A percentile compares a stretch with the other conserved stretches of the same genome.
Conservation (phyloP, 306 rosid species). For the Erythrophleum fordii region DNA sequence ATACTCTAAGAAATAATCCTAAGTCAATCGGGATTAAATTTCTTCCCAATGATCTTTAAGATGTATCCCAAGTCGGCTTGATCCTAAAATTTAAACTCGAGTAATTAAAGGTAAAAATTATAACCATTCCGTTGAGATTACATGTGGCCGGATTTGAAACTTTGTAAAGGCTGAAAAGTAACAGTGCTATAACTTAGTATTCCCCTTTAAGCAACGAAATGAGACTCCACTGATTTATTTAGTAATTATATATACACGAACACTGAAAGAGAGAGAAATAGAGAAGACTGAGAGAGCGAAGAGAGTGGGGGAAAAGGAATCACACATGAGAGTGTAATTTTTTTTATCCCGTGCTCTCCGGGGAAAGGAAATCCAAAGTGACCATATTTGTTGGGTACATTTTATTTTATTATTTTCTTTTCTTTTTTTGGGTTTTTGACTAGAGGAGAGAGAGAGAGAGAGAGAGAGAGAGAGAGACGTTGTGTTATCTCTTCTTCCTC, state of each 20-base stretch:
- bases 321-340: slow-evolving; percentile 60
- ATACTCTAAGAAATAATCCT: no score
- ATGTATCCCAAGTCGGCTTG: no score
- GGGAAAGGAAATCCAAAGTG: slow-evolving; percentile 56
- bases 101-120: no score
- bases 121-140: background rate
- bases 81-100: no score
- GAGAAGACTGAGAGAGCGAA: slow-evolving; percentile 48
- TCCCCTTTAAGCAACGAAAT: slow-evolving; percentile 49
- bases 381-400: slow-evolving; percentile 47
- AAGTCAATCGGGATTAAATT: no score
- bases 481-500: slow-evolving; percentile 33
- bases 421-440: slow-evolving; percentile 45
- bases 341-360: slow-evolving; percentile 74
- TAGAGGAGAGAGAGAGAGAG: slow-evolving; percentile 22
- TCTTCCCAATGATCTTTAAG: no score
- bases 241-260: background rate
- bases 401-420: no score
- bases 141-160: slow-evolving; percentile 8
- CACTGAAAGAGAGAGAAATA: slow-evolving; percentile 13
- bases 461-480: slow-evolving; percentile 37
- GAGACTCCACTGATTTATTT: slow-evolving; percentile 11
- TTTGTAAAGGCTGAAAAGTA: slow-evolving; percentile 25
- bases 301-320: slow-evolving; percentile 86
- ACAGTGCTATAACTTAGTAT: slow-evolving; percentile 32